These are phyloP conservation scores for Lobosporangium transversale DNA, from an alignment of 192 early-diverging fungal species.

Conservation along the genomic window DNA sequence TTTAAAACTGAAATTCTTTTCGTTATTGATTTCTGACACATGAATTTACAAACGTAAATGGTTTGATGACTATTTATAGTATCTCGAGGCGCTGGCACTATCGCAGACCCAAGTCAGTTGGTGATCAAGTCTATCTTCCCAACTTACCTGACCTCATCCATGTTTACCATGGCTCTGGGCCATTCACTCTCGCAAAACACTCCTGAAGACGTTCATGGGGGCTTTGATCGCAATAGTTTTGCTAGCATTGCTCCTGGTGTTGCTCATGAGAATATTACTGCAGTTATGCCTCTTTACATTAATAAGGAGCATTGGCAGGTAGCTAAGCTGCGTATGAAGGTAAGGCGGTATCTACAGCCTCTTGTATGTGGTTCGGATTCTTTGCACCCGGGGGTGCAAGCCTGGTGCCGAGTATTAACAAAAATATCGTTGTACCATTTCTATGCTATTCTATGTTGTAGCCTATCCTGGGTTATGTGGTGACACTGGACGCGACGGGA, in stretches of 20 bases:
- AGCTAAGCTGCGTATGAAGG: constrained; percentile 54
- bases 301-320: constrained; percentile 58
- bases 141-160: constrained; percentile 51
- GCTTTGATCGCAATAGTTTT: constrained; percentile 29
- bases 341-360: constrained; percentile 1
- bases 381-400: not conserved
- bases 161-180: constrained; percentile 50
- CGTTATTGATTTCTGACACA: not conserved
- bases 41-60: not conserved
- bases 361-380: not conserved
- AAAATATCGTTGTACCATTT: too few species aligned
- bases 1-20: not conserved
- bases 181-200: constrained; percentile 27
- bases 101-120: constrained; percentile 55
- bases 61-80: constrained; percentile 9
- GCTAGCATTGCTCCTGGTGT: constrained; percentile 53
- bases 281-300: constrained; percentile 53
- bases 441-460: constrained; percentile 13
- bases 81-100: constrained; percentile 37
- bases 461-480: constrained; percentile 57
- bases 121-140: constrained; percentile 57
- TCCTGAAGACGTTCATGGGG: constrained; percentile 55
- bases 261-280: constrained; percentile 56
- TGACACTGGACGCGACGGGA: constrained; percentile 55
- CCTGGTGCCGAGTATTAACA: too few species aligned